A percentile compares a stretch with the other conserved stretches of the same genome.
Evolutionary conservation across 1,139 yeast genomes (phyloP).

Genomic region (Yamadazyma triangularis): DNA sequence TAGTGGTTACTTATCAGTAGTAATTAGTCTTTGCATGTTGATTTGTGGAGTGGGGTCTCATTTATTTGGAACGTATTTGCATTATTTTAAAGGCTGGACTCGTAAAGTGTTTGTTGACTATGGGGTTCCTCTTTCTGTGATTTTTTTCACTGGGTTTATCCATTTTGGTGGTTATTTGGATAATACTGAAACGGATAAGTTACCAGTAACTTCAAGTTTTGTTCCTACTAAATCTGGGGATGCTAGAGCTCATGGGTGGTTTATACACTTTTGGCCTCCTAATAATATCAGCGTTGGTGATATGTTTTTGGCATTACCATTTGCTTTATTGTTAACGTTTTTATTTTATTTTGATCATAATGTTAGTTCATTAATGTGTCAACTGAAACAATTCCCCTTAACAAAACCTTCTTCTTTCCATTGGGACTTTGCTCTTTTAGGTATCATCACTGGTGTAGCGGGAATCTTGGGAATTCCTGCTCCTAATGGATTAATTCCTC

Average conservation of each 20-base stretch:
- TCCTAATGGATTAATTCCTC: constrained; percentile 95
- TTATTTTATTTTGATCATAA: constrained; percentile 93
- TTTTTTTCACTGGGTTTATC: constrained; percentile 87
- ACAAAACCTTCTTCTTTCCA: constrained; percentile 87
- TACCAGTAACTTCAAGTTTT: constrained; percentile 73
- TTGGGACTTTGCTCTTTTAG: constrained; percentile 84
- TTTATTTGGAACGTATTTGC: constrained; percentile 56
- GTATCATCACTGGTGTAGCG: constrained; percentile 79
- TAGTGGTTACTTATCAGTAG: constrained; percentile 72
- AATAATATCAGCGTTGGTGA: constrained; percentile 61
- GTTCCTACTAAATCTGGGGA: constrained; percentile 56
- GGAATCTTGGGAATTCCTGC: constrained; percentile 91
- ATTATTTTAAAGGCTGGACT: constrained; percentile 52
- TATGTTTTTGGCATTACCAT: constrained; percentile 86
- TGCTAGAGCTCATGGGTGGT: constrained; percentile 58
- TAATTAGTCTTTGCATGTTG: constrained; percentile 68
- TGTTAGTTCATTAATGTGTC: constrained; percentile 89
- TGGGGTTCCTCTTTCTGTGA: constrained; percentile 75
- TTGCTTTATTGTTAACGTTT: constrained; percentile 78
- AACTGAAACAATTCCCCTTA: constrained; percentile 73
- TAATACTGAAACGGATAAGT: constrained; percentile 45
- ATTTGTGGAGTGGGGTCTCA: constrained; percentile 67
- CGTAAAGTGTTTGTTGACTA: constrained; percentile 80
- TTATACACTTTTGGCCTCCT: constrained; percentile 69
- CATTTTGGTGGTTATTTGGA: constrained; percentile 80